A percentile compares a stretch with the other conserved stretches of the same genome.
Evolutionary conservation across 495 filamentous ascomycete species (phyloP).

Genomic region (Amphirosellinia nigrospora): DNA sequence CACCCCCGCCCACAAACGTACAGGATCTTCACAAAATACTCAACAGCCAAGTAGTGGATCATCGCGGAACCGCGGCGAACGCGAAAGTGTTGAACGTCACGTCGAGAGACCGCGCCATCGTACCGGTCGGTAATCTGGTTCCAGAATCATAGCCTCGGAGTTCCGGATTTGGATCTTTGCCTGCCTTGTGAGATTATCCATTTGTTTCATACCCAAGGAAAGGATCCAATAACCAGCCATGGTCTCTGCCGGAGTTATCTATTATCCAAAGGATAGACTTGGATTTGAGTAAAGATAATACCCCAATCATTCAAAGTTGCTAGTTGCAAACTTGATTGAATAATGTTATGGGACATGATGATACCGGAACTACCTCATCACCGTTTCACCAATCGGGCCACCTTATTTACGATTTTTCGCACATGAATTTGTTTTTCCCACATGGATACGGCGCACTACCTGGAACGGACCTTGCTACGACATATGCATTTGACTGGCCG

Average conservation of each 20-base stretch:
- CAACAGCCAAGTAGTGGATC: constrained; percentile 45
- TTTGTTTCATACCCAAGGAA: constrained; percentile 46
- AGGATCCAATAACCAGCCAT: constrained; percentile 35
- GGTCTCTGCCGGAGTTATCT: constrained; percentile 38
- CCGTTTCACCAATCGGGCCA: constrained; percentile 14
- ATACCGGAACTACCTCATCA: constrained; percentile 31
- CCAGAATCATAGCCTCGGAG: constrained; percentile 36
- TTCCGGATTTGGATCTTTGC: constrained; percentile 32
- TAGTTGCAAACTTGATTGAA: constrained; percentile 52
- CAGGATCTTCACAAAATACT: constrained; percentile 37
- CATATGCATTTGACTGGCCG: constrained; percentile 43
- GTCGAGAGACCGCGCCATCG: constrained; percentile 43
- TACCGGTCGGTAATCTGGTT: constrained; percentile 36
- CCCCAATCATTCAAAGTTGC: constrained; percentile 47
- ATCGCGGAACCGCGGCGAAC: constrained; percentile 44
- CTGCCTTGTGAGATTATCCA: constrained; percentile 33
- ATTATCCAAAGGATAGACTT: constrained; percentile 49
- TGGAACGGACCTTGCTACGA: constrained; percentile 40
- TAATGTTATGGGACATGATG: constrained; percentile 37
- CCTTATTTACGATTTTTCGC: constrained; percentile 30
- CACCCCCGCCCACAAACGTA: constrained; percentile 39
- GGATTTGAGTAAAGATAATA: constrained; percentile 42
- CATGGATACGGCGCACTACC: constrained; percentile 42
- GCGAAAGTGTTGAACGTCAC: constrained; percentile 46
- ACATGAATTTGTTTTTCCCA: constrained; percentile 38